These are phyloP conservation scores for Colletotrichum trifolii DNA, from an alignment of 2,329 filamentous ascomycete species.

Conservation along the genomic window DNA sequence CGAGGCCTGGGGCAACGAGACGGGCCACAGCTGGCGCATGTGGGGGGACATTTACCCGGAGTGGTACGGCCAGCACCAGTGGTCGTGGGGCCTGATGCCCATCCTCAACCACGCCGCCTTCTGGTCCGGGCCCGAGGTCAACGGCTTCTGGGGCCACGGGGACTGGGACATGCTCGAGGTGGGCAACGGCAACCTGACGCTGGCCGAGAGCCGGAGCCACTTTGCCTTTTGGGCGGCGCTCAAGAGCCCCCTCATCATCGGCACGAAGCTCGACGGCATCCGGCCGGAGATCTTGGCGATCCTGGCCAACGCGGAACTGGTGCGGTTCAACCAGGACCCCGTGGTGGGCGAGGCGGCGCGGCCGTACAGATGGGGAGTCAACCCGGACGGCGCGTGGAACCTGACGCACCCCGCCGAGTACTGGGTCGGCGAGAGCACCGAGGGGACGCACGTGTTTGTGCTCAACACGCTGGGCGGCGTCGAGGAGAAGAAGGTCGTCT, in stretches of 20 bases:
- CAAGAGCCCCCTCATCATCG: constrained; percentile 62
- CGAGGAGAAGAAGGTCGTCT: constrained; percentile 50
- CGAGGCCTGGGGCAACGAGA: constrained; percentile 59
- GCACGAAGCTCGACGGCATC: constrained; percentile 53
- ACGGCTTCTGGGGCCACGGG: constrained; percentile 60
- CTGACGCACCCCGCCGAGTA: constrained; percentile 59
- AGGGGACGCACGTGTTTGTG: constrained; percentile 58
- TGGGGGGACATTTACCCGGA: constrained; percentile 53
- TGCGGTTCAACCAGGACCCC: constrained; percentile 59
- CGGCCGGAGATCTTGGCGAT: constrained; percentile 50
- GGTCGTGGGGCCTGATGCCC: constrained; percentile 42
- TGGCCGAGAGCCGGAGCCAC: constrained; percentile 58
- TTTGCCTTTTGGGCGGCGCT: constrained; percentile 64
- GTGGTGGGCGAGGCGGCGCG: constrained; percentile 52
- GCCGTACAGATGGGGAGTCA: constrained; percentile 61
- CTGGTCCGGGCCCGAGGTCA: constrained; percentile 47
- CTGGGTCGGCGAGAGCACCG: constrained; percentile 56
- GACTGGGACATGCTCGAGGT: constrained; percentile 64
- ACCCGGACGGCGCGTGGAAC: constrained; percentile 62
- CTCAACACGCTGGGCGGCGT: constrained; percentile 54
- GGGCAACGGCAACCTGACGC: constrained; percentile 59
- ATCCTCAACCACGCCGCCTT: constrained; percentile 64
- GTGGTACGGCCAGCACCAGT: constrained; percentile 46
- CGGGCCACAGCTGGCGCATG: constrained; percentile 60
- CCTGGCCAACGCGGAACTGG: constrained; percentile 53